phyloP scores from a whole-genome alignment of 140 eudicot species.

The Cichorium intybus region DNA sequence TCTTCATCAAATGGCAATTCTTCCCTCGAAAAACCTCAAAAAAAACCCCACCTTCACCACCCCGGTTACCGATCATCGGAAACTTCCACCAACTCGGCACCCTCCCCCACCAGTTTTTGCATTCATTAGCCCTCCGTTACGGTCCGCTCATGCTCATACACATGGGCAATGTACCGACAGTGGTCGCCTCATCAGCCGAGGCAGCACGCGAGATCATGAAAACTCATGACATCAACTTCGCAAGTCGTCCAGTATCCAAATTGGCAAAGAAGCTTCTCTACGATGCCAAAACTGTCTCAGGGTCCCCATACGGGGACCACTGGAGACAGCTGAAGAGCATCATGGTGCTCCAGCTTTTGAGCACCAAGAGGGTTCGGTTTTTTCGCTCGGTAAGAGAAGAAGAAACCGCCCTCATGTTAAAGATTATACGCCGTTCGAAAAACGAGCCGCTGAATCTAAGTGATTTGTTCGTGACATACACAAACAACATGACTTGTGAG shows the following conservation, averaged over 20 bases:
- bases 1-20: slow-evolving; percentile 23
- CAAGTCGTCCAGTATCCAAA: slow-evolving; percentile 11
- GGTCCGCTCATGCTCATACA: slow-evolving; percentile 42
- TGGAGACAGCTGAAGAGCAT: slow-evolving; percentile 40
- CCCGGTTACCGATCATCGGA: slow-evolving; percentile 27
- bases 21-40: not conserved
- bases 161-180: slow-evolving; percentile 25
- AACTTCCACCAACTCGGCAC: slow-evolving; percentile 40
- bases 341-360: slow-evolving; percentile 27
- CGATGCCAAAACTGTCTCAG: slow-evolving; percentile 16
- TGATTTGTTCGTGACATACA: slow-evolving; percentile 8
- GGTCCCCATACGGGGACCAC: slow-evolving; percentile 35
- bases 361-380: slow-evolving; percentile 22
- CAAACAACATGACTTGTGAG: slow-evolving; percentile 6
- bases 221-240: slow-evolving; percentile 25
- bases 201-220: slow-evolving; percentile 35
- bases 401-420: slow-evolving; percentile 20
- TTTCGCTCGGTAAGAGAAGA: slow-evolving; percentile 22
- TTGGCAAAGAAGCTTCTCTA: slow-evolving; percentile 10
- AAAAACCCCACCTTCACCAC: slow-evolving; percentile 36
- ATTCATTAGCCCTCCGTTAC: slow-evolving; percentile 14
- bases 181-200: slow-evolving; percentile 31
- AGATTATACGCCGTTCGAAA: not conserved
- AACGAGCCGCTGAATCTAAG: not conserved
- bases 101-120: slow-evolving; percentile 24